phyloP scores from a whole-genome alignment of 345 rosid genomes.

The Toxicodendron radicans region DNA sequence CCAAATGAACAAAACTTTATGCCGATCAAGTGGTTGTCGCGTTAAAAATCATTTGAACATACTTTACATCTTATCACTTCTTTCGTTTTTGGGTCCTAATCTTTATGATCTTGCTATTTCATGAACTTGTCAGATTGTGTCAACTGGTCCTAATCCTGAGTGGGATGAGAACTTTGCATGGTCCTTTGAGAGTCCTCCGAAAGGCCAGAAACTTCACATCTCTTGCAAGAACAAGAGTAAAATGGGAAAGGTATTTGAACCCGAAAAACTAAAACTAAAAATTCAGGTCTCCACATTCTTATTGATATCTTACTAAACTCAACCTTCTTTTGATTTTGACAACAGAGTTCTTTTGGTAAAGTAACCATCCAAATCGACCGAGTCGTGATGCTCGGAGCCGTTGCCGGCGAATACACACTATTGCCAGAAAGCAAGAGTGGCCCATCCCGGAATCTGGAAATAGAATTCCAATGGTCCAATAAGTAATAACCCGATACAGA shows the following conservation, averaged over 20 bases:
- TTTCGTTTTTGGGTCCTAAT: neutral
- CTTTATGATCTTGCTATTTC: neutral
- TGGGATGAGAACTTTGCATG: conserved; percentile 99
- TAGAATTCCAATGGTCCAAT: conserved; percentile 98
- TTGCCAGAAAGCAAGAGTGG: conserved; percentile 97
- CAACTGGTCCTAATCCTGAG: conserved; percentile 96
- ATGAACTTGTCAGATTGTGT: conserved; percentile 57
- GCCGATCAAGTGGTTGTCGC: neutral
- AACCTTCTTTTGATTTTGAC: neutral
- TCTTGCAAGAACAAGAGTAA: conserved; percentile 99
- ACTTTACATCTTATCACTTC: neutral
- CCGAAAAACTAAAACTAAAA: neutral
- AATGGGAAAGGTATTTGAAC: conserved; percentile 87
- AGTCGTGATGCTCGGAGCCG: conserved; percentile 96
- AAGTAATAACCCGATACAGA: conserved; percentile 32
- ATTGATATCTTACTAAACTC: neutral
- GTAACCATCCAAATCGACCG: conserved; percentile 97
- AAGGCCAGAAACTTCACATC: conserved; percentile 96
- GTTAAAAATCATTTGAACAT: neutral
- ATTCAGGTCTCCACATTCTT: neutral
- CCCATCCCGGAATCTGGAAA: conserved; percentile 82
- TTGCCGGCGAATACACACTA: conserved; percentile 83
- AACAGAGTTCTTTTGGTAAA: conserved; percentile 95
- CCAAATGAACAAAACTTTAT: neutral
- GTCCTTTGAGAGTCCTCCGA: conserved; percentile 98